Evolutionary conservation across 2,329 filamentous ascomycete genomes (phyloP).

Genomic region (Colletotrichum chrysophilum): DNA sequence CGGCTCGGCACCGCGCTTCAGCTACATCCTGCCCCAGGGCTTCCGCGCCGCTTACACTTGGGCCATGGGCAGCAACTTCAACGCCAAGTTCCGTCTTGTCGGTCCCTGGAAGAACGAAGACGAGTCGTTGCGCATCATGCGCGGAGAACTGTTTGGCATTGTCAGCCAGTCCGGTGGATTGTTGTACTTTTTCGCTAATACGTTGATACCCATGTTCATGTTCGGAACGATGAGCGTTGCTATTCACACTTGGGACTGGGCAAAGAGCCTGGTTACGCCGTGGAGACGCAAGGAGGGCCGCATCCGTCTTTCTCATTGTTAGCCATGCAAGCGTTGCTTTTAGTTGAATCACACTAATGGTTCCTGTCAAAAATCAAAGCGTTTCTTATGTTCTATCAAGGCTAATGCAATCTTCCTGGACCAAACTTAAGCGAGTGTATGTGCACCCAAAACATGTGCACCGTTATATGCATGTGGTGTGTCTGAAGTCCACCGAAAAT

Average conservation of each 20-base stretch:
- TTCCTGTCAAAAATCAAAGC: background rate
- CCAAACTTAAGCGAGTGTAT: background rate
- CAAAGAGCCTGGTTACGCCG: background rate
- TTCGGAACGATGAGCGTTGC: slow-evolving; percentile 41
- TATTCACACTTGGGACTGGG: slow-evolving; percentile 12
- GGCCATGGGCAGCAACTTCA: slow-evolving; percentile 55
- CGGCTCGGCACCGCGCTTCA: slow-evolving; percentile 43
- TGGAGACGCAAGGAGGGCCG: background rate
- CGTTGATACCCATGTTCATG: slow-evolving; percentile 38
- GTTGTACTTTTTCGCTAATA: slow-evolving; percentile 43
- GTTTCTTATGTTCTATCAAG: background rate
- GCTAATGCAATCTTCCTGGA: background rate
- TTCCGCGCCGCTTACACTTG: slow-evolving; percentile 39
- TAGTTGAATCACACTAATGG: background rate
- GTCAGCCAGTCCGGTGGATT: slow-evolving; percentile 40
- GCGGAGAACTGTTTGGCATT: slow-evolving; percentile 44
- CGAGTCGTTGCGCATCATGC: slow-evolving; percentile 41
- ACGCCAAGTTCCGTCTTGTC: slow-evolving; percentile 51
- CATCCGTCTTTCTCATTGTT: background rate
- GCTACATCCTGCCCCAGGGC: slow-evolving; percentile 35
- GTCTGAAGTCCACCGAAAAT: background rate
- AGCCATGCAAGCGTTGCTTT: background rate
- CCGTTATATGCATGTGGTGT: background rate
- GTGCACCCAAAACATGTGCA: background rate
- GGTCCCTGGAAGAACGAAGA: slow-evolving; percentile 46